Evolutionary conservation across 2,329 filamentous ascomycete genomes (phyloP).

Genomic region (Microdochium paspali): DNA sequence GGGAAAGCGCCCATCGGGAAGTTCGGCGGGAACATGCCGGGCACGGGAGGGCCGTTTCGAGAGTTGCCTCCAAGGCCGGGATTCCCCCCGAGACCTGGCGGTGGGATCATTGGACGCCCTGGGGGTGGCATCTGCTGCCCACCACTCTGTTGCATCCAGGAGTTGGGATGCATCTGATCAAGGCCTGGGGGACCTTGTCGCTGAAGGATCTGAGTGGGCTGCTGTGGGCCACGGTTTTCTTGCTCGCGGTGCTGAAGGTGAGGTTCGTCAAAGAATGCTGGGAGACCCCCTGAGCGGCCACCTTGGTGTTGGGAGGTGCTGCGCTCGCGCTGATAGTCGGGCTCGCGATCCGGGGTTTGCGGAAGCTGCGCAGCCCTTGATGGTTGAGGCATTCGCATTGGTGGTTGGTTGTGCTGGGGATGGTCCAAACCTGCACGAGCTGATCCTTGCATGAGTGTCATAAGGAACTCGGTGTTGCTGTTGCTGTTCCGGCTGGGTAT

Average conservation of each 20-base stretch:
- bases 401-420: conserved; percentile 40
- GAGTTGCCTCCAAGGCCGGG: conserved; percentile 34
- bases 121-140: conserved; percentile 32
- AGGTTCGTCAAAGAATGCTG: conserved; percentile 44
- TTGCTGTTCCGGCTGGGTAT: conserved; percentile 34
- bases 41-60: conserved; percentile 42
- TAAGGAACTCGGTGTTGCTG: conserved; percentile 73
- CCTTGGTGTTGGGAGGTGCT: conserved; percentile 21
- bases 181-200: conserved; percentile 52
- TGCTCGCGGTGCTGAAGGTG: conserved; percentile 36
- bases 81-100: conserved; percentile 44
- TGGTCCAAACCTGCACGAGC: conserved; percentile 35
- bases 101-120: conserved; percentile 47
- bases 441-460: conserved; percentile 65
- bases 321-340: conserved; percentile 34
- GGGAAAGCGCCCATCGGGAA: conserved; percentile 43
- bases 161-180: conserved; percentile 46
- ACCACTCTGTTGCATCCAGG: conserved; percentile 35
- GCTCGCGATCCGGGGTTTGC: conserved; percentile 37
- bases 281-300: conserved; percentile 24
- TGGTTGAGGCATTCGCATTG: conserved; percentile 44
- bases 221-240: conserved; percentile 34
- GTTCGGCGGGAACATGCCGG: conserved; percentile 52
- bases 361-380: conserved; percentile 37
- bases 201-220: conserved; percentile 56